Evolutionary conservation across 2,329 filamentous ascomycete genomes (phyloP), one percentile per base, ranked within the genome.

Genomic region (Fusarium heterosporum): DNA sequence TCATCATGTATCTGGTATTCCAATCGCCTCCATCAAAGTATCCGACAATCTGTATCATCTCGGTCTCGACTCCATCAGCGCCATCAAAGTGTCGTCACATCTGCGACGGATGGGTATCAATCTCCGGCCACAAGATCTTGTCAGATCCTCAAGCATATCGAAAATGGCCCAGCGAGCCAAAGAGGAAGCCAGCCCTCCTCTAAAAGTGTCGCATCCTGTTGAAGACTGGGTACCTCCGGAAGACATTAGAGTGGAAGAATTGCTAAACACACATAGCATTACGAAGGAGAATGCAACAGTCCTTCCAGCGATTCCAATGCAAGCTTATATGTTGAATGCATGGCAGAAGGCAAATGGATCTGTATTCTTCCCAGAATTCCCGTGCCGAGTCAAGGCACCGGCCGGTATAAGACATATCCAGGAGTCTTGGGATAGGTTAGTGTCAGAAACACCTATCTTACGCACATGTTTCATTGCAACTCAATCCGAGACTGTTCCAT

Each of bases 11-110:
- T 91, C 93, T 0, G 86, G 85, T 16, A 78, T 90, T 0, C 80
- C 88, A 0, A 77, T 82, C 17, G 73, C 81, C 0, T 81, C 87
- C 3, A 91, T 97, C 50, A 77, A 79, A 4, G 83, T 83, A 55
- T 80, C 83, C 1, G 85, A 89, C 49, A 92, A 85, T 0, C 85
- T 97, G 13, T 97, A 96, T 76, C 89, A 96, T 65, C 83, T 97
- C 3, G 94, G 94, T 1, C 86, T 97, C 2, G 94, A 97, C 75
- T 97, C 94, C 0, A 97, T 97, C 76, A 95, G 90, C 66, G 90
- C 93, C 2, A 96, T 97, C 79, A 96, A 96, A 72, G 88, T 93
- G 5, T 88, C 89, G 10, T 85, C 90, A 1, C 81, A 93, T 9
- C 80, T 97, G 6, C 88, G 87, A 40, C 90, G 86, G 68, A 78